A percentile compares a stretch with the other conserved stretches of the same genome.
phyloP scores from a whole-genome alignment of 2,329 filamentous ascomycete genomes.

The Verticillium longisporum region DNA sequence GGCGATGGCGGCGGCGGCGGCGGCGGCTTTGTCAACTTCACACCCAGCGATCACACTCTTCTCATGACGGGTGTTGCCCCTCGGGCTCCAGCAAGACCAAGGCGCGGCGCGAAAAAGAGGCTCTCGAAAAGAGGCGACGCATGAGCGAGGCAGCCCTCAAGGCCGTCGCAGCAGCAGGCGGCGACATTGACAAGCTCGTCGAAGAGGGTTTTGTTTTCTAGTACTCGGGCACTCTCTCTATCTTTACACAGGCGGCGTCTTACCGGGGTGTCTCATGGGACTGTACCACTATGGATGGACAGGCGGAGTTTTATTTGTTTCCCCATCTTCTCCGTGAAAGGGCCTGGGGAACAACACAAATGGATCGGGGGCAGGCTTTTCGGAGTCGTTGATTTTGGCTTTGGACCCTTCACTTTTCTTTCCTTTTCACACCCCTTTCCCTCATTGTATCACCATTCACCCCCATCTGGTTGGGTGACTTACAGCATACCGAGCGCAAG shows the following conservation, averaged over 20 bases:
- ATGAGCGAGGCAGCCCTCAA: slow-evolving; percentile 62
- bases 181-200: slow-evolving; percentile 51
- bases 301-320: not conserved
- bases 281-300: not conserved
- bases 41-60: slow-evolving; percentile 67
- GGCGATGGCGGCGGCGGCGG: slow-evolving; percentile 20
- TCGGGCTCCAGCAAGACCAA: slow-evolving; percentile 92
- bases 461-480: not conserved
- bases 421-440: not conserved
- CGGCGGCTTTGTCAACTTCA: slow-evolving; percentile 82
- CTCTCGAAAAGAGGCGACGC: slow-evolving; percentile 64
- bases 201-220: slow-evolving; percentile 42
- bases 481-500: not conserved
- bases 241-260: not conserved
- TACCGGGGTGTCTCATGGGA: not conserved
- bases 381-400: not conserved
- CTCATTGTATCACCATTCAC: not conserved
- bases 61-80: slow-evolving; percentile 84
- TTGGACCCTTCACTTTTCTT: slow-evolving; percentile 1
- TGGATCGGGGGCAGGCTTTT: not conserved
- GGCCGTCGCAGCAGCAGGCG: slow-evolving; percentile 64
- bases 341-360: not conserved
- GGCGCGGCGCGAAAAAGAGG: slow-evolving; percentile 83
- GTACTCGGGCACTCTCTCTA: slow-evolving; percentile 1
- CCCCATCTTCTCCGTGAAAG: not conserved